Evolutionary conservation across 352 stramenopile species (phyloP).

Genomic region (Peronospora belbahrii): DNA sequence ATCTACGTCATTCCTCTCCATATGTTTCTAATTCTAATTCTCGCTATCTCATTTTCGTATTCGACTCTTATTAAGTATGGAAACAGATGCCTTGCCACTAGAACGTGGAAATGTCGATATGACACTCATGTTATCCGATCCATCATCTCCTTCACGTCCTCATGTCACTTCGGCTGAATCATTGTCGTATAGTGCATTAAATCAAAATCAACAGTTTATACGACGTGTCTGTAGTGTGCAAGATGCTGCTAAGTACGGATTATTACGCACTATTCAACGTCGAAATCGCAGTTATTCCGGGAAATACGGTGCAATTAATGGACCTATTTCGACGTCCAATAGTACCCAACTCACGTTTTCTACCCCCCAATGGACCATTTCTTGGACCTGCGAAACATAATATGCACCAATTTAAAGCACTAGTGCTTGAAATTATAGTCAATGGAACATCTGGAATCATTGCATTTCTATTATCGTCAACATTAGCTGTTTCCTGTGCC

Average conservation of each 20-base stretch:
- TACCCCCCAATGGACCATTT: background rate
- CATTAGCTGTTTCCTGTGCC: slow-evolving; percentile 67
- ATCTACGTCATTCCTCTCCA: background rate
- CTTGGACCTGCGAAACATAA: too few relatives aligned
- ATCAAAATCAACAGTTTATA: slow-evolving; percentile 30
- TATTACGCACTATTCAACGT: slow-evolving; percentile 8
- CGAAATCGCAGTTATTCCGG: slow-evolving; percentile 9
- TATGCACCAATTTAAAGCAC: slow-evolving; percentile 10
- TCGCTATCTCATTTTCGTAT: background rate
- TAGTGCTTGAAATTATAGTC: slow-evolving; percentile 33
- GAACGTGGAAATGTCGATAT: slow-evolving; percentile 47
- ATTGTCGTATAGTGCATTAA: slow-evolving; percentile 30
- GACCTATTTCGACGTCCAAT: slow-evolving; percentile 6
- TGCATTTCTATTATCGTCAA: slow-evolving; percentile 71
- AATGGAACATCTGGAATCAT: slow-evolving; percentile 73
- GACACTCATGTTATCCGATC: slow-evolving; percentile 14
- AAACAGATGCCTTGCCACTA: slow-evolving; percentile 42
- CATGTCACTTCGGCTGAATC: slow-evolving; percentile 42
- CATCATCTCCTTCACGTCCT: too few relatives aligned
- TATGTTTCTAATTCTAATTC: too few relatives aligned
- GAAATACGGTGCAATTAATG: slow-evolving; percentile 8
- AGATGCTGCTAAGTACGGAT: slow-evolving; percentile 21
- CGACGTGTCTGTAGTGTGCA: slow-evolving; percentile 57
- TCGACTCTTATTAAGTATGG: slow-evolving; percentile 18
- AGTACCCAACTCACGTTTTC: slow-evolving; percentile 15